phyloP scores from a whole-genome alignment of 1,139 yeast genomes.

The Diutina pseudorugosa region DNA sequence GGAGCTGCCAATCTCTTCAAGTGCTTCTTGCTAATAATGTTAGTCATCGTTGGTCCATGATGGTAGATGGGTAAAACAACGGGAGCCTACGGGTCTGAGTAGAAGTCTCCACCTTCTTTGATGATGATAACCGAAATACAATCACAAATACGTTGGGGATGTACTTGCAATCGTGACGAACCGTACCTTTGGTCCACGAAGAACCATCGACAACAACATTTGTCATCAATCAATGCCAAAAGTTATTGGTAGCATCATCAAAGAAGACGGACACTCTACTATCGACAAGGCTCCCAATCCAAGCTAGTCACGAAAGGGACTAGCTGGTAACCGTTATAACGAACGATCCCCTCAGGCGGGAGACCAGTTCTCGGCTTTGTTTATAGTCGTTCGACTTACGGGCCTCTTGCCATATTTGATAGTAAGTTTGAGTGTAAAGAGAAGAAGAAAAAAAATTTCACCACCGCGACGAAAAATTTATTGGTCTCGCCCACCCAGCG shows the following conservation, averaged over 20 bases:
- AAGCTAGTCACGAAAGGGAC: slow-evolving; percentile 6
- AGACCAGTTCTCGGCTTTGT: slow-evolving; percentile 1
- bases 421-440: slow-evolving; percentile 12
- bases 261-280: slow-evolving; percentile 7
- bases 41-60: slow-evolving; percentile 13
- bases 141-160: too few relatives aligned
- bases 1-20: slow-evolving; percentile 98
- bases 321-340: slow-evolving; percentile 15
- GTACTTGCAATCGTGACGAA: neutral
- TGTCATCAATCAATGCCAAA: neutral
- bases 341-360: neutral
- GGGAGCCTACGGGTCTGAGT: neutral
- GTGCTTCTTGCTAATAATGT: slow-evolving; percentile 68
- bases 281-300: slow-evolving; percentile 21
- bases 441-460: slow-evolving; percentile 4
- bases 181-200: too few relatives aligned
- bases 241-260: neutral
- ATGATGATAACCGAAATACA: too few relatives aligned
- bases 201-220: too few relatives aligned
- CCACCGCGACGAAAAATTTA: neutral
- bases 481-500: too few relatives aligned
- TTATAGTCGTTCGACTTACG: slow-evolving; percentile 39
- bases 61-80: too few relatives aligned
- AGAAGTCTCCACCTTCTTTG: neutral
- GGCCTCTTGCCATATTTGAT: slow-evolving; percentile 88